Percentiles rank a stretch among this genome's conserved stretches.
phyloP scores from a whole-genome alignment of 805 yeast genomes.

The Candida ipomoeae region DNA sequence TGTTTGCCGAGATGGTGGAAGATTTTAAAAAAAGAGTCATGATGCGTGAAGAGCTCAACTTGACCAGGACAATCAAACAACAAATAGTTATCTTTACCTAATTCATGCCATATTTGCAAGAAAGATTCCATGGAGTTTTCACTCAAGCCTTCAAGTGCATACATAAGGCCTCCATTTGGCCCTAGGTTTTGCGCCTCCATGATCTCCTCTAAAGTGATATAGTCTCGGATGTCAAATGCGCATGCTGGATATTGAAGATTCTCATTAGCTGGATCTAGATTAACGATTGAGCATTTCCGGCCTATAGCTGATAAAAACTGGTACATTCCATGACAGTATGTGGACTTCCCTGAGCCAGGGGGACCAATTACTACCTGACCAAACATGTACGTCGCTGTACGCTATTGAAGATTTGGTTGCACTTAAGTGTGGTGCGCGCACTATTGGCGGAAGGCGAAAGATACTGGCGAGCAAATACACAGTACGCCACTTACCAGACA shows the following conservation, averaged over 20 bases:
- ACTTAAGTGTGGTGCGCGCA: slow-evolving; percentile 11
- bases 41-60: slow-evolving; percentile 91
- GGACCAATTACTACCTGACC: slow-evolving; percentile 97
- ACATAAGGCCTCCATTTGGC: slow-evolving; percentile 89
- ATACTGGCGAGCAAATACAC: slow-evolving; percentile 2
- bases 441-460: slow-evolving; percentile 8
- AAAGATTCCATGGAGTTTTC: slow-evolving; percentile 44
- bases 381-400: slow-evolving; percentile 37
- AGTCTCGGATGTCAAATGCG: slow-evolving; percentile 75
- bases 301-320: slow-evolving; percentile 95
- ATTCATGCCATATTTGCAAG: slow-evolving; percentile 27
- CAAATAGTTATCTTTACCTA: slow-evolving; percentile 50
- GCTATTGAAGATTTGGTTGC: not conserved
- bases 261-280: slow-evolving; percentile 92
- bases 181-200: slow-evolving; percentile 72
- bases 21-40: slow-evolving; percentile 64
- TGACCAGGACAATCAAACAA: slow-evolving; percentile 95
- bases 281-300: slow-evolving; percentile 75
- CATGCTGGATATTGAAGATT: slow-evolving; percentile 58
- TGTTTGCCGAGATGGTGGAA: slow-evolving; percentile 53
- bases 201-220: slow-evolving; percentile 67
- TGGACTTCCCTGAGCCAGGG: slow-evolving; percentile 96
- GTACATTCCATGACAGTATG: slow-evolving; percentile 87
- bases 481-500: slow-evolving; percentile 6
- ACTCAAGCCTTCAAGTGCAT: slow-evolving; percentile 70